phyloP scores from a whole-genome alignment of 805 yeast species.

The Saturnispora dispora region DNA sequence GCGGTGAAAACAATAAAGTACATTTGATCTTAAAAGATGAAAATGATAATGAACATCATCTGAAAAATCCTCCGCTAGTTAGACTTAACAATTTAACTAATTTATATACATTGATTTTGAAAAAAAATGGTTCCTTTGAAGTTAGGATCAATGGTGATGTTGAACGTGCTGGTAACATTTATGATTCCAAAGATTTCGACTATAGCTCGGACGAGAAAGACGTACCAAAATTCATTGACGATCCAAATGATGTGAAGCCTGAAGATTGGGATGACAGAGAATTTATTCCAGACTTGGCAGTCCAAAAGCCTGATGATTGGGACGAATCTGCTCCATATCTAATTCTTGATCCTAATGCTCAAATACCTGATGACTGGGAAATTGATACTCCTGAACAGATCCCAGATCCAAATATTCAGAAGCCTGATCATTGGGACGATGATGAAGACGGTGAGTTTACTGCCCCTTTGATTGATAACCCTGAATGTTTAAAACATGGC shows the following conservation, averaged over 20 bases:
- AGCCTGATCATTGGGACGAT: conserved; percentile 81
- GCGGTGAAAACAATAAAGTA: conserved; percentile 73
- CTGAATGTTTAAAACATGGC: conserved; percentile 59
- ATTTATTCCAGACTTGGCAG: conserved; percentile 58
- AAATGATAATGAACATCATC: conserved; percentile 63
- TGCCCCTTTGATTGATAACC: conserved; percentile 64
- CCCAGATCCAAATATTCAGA: conserved; percentile 55
- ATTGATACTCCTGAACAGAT: conserved; percentile 51
- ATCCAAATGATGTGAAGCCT: conserved; percentile 55
- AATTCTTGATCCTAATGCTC: conserved; percentile 60
- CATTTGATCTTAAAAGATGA: conserved; percentile 63
- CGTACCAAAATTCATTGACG: conserved; percentile 49
- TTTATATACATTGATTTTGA: conserved; percentile 69
- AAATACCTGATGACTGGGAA: conserved; percentile 74
- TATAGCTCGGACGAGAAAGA: conserved; percentile 36
- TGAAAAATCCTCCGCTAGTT: conserved; percentile 60
- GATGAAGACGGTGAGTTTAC: conserved; percentile 84
- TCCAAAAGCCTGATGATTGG: conserved; percentile 75
- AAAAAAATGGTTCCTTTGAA: conserved; percentile 60
- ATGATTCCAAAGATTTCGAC: conserved; percentile 44
- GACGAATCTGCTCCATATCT: conserved; percentile 58
- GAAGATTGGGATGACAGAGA: conserved; percentile 72
- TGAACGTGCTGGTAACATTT: conserved; percentile 59
- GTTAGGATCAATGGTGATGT: conserved; percentile 75
- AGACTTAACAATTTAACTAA: conserved; percentile 35